These are phyloP conservation scores for Alternaria alternata DNA, from an alignment of 2,329 filamentous ascomycete species.

Conservation along the genomic window DNA sequence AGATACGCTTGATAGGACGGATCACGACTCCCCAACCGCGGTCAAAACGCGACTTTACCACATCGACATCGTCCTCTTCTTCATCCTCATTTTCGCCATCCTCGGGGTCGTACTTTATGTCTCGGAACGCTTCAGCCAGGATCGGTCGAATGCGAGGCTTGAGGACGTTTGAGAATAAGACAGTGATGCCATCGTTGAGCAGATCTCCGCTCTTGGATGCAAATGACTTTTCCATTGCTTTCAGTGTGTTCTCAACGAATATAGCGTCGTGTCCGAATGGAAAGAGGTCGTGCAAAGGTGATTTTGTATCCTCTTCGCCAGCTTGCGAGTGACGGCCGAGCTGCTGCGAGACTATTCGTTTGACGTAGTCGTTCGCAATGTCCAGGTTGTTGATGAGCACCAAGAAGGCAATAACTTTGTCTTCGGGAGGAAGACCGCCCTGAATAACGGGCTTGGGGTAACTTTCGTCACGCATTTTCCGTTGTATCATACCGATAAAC, in stretches of 20 bases:
- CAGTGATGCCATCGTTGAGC: slow-evolving; percentile 81
- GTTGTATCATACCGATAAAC: slow-evolving; percentile 95
- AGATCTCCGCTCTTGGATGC: slow-evolving; percentile 81
- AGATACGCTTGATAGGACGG: slow-evolving; percentile 81
- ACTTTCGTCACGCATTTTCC: slow-evolving; percentile 95
- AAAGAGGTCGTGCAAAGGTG: slow-evolving; percentile 69
- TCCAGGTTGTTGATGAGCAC: slow-evolving; percentile 96
- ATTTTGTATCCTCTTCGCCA: slow-evolving; percentile 49
- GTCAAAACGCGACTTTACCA: slow-evolving; percentile 82
- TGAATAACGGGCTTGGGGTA: slow-evolving; percentile 83
- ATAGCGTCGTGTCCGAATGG: slow-evolving; percentile 79
- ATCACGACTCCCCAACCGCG: slow-evolving; percentile 86
- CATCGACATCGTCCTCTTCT: slow-evolving; percentile 62
- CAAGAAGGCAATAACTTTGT: slow-evolving; percentile 86
- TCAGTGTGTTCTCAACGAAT: slow-evolving; percentile 73
- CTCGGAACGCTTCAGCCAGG: slow-evolving; percentile 86
- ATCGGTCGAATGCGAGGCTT: slow-evolving; percentile 85
- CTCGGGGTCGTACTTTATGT: slow-evolving; percentile 79
- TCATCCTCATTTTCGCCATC: slow-evolving; percentile 53
- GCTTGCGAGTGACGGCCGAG: slow-evolving; percentile 55
- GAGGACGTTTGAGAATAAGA: slow-evolving; percentile 87
- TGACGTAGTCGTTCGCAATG: slow-evolving; percentile 87
- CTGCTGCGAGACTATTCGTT: slow-evolving; percentile 79
- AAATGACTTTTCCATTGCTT: slow-evolving; percentile 75
- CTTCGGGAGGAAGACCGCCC: slow-evolving; percentile 84